Base-by-base conservation (phyloP, 495 filamentous ascomycete species). In the Evernia prunastri region DNA sequence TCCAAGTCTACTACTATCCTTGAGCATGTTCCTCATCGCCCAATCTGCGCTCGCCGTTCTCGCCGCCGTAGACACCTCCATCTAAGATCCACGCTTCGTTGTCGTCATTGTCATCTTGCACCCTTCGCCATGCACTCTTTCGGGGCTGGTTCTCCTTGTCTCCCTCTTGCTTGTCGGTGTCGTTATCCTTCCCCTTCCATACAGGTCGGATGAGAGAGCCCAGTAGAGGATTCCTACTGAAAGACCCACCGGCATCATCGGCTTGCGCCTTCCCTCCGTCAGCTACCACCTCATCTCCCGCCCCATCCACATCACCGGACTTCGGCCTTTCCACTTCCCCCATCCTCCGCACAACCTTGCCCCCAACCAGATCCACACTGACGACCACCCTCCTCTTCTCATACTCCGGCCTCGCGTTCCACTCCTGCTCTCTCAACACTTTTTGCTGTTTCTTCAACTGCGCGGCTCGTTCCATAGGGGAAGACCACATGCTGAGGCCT, bases 61-160 rank as follows among this genome's bases (percentile, higher is more conserved):
- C 64, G 3, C 69, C 76, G 66, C 90, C 89, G 73, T 88, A 85
- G 7, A 84, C 70, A 15, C 93, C 89, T 0, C 93, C 93, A 75
- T 96, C 89, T 8, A 96, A 75, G 66, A 96, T 96, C 76, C 92
- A 87, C n/a, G 82, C 83, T 75, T 96, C 93, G 68, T 96, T 97
- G 72, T 97, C 86, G 58, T 92, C 88, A 45, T 86, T 79, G 69
- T 96, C 90, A 75, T 97, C 91, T 72, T 97, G 95, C 1, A 96
- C 93, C 65, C 91, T 84, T 56, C 92, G 79, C 94, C 93, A 97
- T 4, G 81, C 83, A 63, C 79, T 80, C 57, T 77, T 82, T 65
- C 72, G 74, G 27, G 66, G 56, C 27, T 54, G 70, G 61, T 67
- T 82, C 73, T 72, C 72, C 56, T 58, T 67, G 29, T 67, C 64